These are phyloP conservation scores for Uronychia setigera DNA, from an alignment of 73 alveolate species.

Conservation along the genomic window DNA sequence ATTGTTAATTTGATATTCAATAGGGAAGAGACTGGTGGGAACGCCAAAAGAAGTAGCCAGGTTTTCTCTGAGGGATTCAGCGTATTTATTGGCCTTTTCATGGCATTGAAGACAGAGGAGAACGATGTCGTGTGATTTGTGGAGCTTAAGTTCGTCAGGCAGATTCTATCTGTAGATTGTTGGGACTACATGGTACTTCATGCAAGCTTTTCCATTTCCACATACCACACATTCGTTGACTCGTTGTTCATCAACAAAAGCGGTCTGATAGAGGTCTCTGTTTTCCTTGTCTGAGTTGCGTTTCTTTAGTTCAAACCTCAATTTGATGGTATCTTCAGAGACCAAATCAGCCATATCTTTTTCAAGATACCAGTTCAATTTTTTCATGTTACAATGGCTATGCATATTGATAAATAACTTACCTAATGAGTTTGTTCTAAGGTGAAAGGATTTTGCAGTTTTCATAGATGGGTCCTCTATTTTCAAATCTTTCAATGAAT, in stretches of 20 bases:
- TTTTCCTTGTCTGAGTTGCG: constrained; percentile 41
- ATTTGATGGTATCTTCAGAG: constrained; percentile 63
- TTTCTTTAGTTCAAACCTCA: constrained; percentile 83
- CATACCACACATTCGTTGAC: constrained; percentile 87
- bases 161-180: constrained; percentile 78
- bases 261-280: constrained; percentile 52
- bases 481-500: constrained; percentile 59
- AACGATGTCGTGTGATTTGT: constrained; percentile 95
- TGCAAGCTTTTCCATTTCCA: constrained; percentile 69
- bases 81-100: constrained; percentile 82
- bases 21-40: constrained; percentile 42
- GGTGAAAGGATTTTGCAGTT: constrained; percentile 92
- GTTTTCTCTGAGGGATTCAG: constrained; percentile 73
- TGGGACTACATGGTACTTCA: constrained; percentile 88
- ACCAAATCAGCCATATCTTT: constrained; percentile 75
- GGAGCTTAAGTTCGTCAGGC: constrained; percentile 90
- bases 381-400: constrained; percentile 73
- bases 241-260: constrained; percentile 72
- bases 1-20: neutral
- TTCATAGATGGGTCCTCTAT: constrained; percentile 82
- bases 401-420: too few species aligned
- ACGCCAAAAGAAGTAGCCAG: constrained; percentile 72
- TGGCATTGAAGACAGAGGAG: constrained; percentile 93
- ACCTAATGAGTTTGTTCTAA: constrained; percentile 67
- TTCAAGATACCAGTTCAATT: constrained; percentile 84